These are phyloP conservation scores for Cyanidiococcus yangmingshanensis DNA, from an alignment of 23 red algal genomes.

Conservation along the genomic window DNA sequence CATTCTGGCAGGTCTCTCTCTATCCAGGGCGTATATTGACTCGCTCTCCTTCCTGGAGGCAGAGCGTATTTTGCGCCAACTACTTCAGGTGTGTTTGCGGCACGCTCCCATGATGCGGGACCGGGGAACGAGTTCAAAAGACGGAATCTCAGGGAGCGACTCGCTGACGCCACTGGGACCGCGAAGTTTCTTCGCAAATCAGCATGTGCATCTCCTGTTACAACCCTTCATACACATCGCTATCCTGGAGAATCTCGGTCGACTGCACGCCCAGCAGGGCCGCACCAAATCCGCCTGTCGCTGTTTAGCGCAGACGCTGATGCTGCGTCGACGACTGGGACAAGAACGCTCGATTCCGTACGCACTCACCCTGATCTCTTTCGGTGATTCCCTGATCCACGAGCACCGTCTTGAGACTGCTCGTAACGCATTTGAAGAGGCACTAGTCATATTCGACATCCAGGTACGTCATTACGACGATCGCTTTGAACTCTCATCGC, in stretches of 20 bases:
- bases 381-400: constrained; percentile 1
- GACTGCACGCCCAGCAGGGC: neutral
- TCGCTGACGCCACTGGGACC: neutral
- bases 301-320: neutral
- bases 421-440: neutral
- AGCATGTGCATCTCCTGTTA: neutral
- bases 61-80: neutral
- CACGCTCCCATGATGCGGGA: neutral
- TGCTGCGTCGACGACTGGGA: neutral
- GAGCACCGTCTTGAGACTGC: neutral
- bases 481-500: neutral
- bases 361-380: constrained; percentile 3
- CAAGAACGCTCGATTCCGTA: constrained; percentile 2
- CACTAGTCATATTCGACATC: neutral
- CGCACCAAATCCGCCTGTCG: constrained; percentile 4
- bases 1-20: neutral
- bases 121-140: neutral
- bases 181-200: neutral
- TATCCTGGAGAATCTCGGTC: constrained; percentile 4
- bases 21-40: neutral
- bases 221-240: neutral
- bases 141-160: neutral
- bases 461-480: neutral
- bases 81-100: neutral
- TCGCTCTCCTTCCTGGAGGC: neutral